phyloP scores from a whole-genome alignment of 352 stramenopile species.

The Lagenidium sp. region DNA sequence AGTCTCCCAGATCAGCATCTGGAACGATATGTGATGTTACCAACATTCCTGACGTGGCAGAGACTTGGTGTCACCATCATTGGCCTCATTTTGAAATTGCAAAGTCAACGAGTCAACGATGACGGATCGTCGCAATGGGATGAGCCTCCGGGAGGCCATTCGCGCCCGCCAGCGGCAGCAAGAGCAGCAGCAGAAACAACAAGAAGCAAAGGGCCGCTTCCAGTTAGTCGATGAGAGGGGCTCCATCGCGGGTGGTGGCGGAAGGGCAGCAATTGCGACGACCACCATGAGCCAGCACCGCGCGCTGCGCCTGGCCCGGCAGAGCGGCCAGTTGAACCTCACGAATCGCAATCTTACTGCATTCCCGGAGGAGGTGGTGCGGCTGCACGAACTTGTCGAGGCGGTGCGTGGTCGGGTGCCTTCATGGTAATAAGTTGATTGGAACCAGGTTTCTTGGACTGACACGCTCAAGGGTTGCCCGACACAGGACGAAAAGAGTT shows the following conservation, averaged over 20 bases:
- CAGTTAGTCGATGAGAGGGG: background rate
- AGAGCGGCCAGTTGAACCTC: slow-evolving; percentile 51
- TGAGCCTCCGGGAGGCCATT: slow-evolving; percentile 37
- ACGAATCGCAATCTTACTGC: slow-evolving; percentile 35
- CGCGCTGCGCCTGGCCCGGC: slow-evolving; percentile 40
- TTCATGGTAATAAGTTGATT: background rate
- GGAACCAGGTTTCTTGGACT: too few species aligned
- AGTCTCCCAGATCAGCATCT: too few species aligned
- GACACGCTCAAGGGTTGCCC: too few species aligned
- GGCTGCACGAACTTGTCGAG: slow-evolving; percentile 49
- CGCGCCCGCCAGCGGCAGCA: slow-evolving; percentile 8
- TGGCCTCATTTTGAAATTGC: slow-evolving; percentile 6
- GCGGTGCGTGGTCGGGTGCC: too few species aligned
- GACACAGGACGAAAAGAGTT: slow-evolving; percentile 58
- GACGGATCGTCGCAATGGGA: slow-evolving; percentile 15
- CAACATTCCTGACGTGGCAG: too few species aligned
- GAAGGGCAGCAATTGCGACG: too few species aligned
- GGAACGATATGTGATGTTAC: too few species aligned
- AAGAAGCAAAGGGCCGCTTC: too few species aligned
- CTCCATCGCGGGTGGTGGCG: background rate
- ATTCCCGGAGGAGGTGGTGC: slow-evolving; percentile 54
- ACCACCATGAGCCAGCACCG: too few species aligned
- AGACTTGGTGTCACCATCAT: too few species aligned
- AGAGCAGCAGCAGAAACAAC: slow-evolving; percentile 6
- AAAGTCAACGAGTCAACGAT: background rate